Conservation (phyloP, 202 grass and related monocot genomes). For the Hordeum pubiflorum region DNA sequence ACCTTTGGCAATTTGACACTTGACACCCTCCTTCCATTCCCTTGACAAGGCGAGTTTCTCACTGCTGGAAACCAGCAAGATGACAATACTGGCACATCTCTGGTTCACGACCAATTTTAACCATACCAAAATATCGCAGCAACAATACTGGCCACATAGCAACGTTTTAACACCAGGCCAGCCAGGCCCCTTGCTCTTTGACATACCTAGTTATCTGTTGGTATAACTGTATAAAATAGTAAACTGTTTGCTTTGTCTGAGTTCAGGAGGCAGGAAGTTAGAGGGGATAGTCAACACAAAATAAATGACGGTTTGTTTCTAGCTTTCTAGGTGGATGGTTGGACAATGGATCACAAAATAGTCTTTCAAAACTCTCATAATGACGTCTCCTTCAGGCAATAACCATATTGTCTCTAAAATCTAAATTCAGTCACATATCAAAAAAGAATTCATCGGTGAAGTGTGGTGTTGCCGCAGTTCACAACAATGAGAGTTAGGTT, state of each 20-base stretch:
- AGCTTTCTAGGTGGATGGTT: background rate
- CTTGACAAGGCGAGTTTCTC: background rate
- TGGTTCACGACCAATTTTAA: background rate
- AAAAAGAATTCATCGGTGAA: background rate
- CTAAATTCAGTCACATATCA: background rate
- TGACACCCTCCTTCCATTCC: background rate
- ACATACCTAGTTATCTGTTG: background rate
- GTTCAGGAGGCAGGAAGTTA: background rate
- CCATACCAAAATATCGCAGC: background rate
- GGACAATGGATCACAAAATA: background rate
- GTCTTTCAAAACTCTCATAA: background rate
- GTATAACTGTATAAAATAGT: background rate
- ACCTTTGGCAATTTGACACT: background rate
- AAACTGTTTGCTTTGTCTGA: background rate
- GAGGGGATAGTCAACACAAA: background rate
- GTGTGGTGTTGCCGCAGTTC: background rate
- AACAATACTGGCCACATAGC: background rate
- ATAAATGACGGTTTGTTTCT: background rate
- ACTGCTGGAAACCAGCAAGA: background rate
- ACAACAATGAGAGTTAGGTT: background rate
- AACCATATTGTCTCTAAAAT: background rate
- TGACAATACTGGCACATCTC: background rate
- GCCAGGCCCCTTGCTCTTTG: background rate
- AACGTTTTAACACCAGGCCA: background rate
- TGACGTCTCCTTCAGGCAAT: background rate